Conservation (phyloP, 495 filamentous ascomycete species). For the Rhypophila decipiens region DNA sequence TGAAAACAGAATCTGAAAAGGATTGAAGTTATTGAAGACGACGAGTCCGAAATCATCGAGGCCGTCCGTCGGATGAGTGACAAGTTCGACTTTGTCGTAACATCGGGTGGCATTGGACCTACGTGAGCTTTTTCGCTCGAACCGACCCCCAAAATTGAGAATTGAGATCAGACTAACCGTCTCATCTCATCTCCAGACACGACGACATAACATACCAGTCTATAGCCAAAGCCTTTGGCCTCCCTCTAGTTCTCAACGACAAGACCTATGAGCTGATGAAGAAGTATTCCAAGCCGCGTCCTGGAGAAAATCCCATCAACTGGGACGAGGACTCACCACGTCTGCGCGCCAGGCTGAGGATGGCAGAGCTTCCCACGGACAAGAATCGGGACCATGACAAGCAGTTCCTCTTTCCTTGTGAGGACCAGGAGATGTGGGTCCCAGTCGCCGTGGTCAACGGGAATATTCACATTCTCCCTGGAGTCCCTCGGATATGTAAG, state of each 20-base stretch:
- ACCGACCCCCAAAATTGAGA: not conserved
- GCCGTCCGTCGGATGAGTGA: constrained; percentile 77
- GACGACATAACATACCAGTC: constrained; percentile 97
- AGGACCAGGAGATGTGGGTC: constrained; percentile 87
- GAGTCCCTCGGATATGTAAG: constrained; percentile 72
- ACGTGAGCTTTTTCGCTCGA: constrained; percentile 49
- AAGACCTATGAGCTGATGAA: constrained; percentile 77
- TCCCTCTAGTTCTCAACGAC: constrained; percentile 70
- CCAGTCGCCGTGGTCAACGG: constrained; percentile 81
- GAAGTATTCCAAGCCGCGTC: constrained; percentile 63
- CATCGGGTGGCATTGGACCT: constrained; percentile 88
- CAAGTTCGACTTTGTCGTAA: constrained; percentile 90
- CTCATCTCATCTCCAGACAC: no score
- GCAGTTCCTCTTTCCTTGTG: constrained; percentile 70
- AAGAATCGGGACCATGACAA: constrained; percentile 48
- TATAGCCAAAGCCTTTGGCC: constrained; percentile 80
- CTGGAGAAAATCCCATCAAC: constrained; percentile 67
- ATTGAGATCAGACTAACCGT: not conserved
- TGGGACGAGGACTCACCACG: constrained; percentile 78
- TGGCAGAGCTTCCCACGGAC: constrained; percentile 82
- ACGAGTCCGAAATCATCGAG: constrained; percentile 84
- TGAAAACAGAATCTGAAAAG: constrained; percentile 61
- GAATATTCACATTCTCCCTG: constrained; percentile 90
- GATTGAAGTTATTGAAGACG: constrained; percentile 88
- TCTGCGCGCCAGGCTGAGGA: constrained; percentile 74